Base-by-base conservation (phyloP, 352 stramenopile species). In the Phytopythium oedochilum region DNA sequence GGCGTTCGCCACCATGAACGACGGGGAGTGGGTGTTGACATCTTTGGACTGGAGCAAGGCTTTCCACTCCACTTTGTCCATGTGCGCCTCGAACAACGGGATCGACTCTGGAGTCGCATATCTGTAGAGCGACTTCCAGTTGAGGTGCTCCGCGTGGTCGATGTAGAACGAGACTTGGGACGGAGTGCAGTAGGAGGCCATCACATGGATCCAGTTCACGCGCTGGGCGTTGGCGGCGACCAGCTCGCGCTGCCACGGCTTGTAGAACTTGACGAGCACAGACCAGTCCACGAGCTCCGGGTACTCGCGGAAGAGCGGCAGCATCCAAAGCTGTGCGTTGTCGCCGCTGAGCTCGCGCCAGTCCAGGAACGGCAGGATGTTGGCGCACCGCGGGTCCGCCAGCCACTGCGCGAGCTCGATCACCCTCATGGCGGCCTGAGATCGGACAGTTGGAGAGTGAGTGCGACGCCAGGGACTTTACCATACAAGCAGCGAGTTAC, bases 311-410 rank as follows among this genome's bases (percentile, higher is more conserved):
- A 53, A 42, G 10, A 42, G 32, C 32, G 47, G 47, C 20, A 53
- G 31, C n/a, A 26, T 42, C 47, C 26, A 53, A 9, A 18, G n/a
- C 10, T 51, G 26, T 12, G 42, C 22, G 10, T 14, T 11, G 23
- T n/a, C 18, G 18, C 18, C 45, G 25, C 18, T 23, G 5, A 35
- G 20, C 28, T 11, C n/a, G 29, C 6, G 2, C 47, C 31, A 42
- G 28, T 53, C 32, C 31, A 53, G 29, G 18, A 51, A 51, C 29
- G 44, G 10, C 44, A 51, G 18, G 28, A 43, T 28, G 47, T 31
- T 29, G n/a, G 10, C 29, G 47, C 18, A 29, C 2, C 31, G 31
- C 22, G 28, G 18, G 20, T 53, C 28, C n/a, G 31, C 29, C 29
- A 53, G 31, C 20, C 28, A 40, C n/a, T n/a, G 17, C 20, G 42